These are phyloP conservation scores for Vigna hirtella DNA, from an alignment of 306 rosid genomes.

Conservation along the genomic window DNA sequence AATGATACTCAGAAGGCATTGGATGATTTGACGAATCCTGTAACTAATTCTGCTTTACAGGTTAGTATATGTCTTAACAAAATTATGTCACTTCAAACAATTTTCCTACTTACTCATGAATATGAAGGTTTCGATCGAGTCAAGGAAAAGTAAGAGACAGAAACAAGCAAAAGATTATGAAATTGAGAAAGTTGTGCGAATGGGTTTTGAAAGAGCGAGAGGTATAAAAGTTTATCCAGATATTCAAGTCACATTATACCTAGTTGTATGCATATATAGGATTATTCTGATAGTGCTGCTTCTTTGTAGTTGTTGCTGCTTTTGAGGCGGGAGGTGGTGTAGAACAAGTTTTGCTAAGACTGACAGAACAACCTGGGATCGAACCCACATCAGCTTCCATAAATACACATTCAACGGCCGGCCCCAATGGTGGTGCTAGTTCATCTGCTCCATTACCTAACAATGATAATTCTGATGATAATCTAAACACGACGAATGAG, in stretches of 20 bases:
- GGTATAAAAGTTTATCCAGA: slow-evolving; percentile 55
- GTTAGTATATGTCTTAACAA: slow-evolving; percentile 42
- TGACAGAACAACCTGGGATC: slow-evolving; percentile 53
- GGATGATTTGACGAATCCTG: slow-evolving; percentile 89
- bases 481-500: slow-evolving; percentile 27
- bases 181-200: slow-evolving; percentile 60
- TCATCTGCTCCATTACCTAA: slow-evolving; percentile 47
- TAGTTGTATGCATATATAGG: background rate
- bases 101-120: slow-evolving; percentile 28
- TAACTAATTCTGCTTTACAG: slow-evolving; percentile 77
- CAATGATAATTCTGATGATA: slow-evolving; percentile 23
- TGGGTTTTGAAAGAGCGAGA: slow-evolving; percentile 88
- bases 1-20: slow-evolving; percentile 77
- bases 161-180: slow-evolving; percentile 53
- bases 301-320: slow-evolving; percentile 71
- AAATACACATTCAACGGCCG: slow-evolving; percentile 33
- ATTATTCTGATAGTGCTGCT: slow-evolving; percentile 38
- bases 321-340: slow-evolving; percentile 56
- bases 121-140: slow-evolving; percentile 67
- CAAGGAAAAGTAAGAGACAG: slow-evolving; percentile 73
- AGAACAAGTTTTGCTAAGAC: slow-evolving; percentile 56
- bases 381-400: slow-evolving; percentile 27
- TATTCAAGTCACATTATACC: slow-evolving; percentile 24
- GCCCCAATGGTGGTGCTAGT: slow-evolving; percentile 46
- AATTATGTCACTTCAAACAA: slow-evolving; percentile 1